A percentile compares a stretch with the other conserved stretches of the same genome.
Conservation (phyloP, 768 basidiomycete species). For the Pleurotus salmoneostramineus region DNA sequence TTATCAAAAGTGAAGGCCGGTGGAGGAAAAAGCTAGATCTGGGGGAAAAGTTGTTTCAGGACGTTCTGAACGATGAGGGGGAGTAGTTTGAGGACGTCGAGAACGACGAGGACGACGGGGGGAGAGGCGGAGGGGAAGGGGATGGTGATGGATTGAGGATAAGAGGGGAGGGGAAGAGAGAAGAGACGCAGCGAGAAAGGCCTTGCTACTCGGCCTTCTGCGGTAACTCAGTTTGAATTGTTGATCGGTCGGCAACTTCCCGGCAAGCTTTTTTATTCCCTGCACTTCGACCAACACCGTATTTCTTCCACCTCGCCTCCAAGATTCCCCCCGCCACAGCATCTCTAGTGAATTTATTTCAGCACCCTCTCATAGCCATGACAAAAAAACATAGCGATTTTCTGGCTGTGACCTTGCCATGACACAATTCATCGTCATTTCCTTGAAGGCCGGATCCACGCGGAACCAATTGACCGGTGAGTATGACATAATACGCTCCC, state of each 20-base stretch:
- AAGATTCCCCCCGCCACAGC: no score
- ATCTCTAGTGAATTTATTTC: no score
- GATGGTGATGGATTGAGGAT: conserved; percentile 8
- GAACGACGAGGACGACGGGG: conserved; percentile 10
- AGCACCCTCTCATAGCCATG: no score
- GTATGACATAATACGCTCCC: background rate
- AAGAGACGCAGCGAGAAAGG: background rate
- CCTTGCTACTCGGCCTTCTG: conserved; percentile 6
- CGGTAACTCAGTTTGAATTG: conserved; percentile 9
- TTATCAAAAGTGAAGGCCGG: conserved; percentile 30
- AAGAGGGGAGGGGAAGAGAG: conserved; percentile 14
- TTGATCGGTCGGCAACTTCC: conserved; percentile 8
- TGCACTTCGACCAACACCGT: background rate
- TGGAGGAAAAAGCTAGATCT: conserved; percentile 14
- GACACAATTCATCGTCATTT: background rate
- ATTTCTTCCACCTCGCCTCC: no score
- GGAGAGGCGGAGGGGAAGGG: conserved; percentile 5
- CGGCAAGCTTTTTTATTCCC: conserved; percentile 8
- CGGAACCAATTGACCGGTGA: background rate
- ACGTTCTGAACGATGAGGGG: conserved; percentile 1
- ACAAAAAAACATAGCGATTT: background rate
- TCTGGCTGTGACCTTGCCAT: background rate
- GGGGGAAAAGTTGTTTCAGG: conserved; percentile 8
- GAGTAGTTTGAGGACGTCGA: conserved; percentile 5
- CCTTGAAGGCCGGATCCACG: conserved; percentile 6